Evolutionary conservation across 495 filamentous ascomycete genomes (phyloP), one percentile per base, ranked within the genome.

Genomic region (Trichoderma asperelloides): DNA sequence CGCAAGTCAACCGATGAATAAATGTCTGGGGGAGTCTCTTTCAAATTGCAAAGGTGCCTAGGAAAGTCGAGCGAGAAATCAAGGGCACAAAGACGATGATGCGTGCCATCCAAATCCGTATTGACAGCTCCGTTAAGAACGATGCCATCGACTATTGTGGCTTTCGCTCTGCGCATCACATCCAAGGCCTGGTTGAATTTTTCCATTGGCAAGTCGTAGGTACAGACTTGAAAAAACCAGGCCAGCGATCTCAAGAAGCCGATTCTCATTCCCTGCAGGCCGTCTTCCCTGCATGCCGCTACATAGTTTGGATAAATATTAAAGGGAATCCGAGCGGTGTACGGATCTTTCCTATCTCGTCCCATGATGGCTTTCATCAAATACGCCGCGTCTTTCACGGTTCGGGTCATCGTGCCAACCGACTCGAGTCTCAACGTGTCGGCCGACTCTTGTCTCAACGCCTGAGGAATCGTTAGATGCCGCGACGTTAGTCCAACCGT

Each of bases 401-500:
- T 86, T 18, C 85, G 74, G 15, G 87, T 82, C 79, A 90, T 85
- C 0, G 88, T 86, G 0, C 88, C 88, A 30, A 89, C 77, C 0
- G 87, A 89, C 69, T 90, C 88, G 71, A 87, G 86, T 69, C 81
- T 84, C 72, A 85, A 75, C 51, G 77, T 82, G 66, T 89, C 33
- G 33, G 5, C 33, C 33, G 9, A 37, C 2, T 37, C 33, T 8
- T 37, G 33, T 37, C 33, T 37, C 33, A 37, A 37, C 33, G 5
- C 33, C 33, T 37, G 81, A 21, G 88, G 88, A 30, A 90, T 84
- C 18, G 88, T 85, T n/a, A 87, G 77, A 66, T 81, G 73, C 13
- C 86, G 76, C 12, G 85, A 87, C 5, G 85, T 88, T 1, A 90
- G 79, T 0, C 89, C 89, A 13, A 89, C 85, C 0, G 87, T 87